A percentile compares a stretch with the other conserved stretches of the same genome.
Evolutionary conservation across 768 basidiomycete species (phyloP).

Genomic region (Cystofilobasidium capitatum): DNA sequence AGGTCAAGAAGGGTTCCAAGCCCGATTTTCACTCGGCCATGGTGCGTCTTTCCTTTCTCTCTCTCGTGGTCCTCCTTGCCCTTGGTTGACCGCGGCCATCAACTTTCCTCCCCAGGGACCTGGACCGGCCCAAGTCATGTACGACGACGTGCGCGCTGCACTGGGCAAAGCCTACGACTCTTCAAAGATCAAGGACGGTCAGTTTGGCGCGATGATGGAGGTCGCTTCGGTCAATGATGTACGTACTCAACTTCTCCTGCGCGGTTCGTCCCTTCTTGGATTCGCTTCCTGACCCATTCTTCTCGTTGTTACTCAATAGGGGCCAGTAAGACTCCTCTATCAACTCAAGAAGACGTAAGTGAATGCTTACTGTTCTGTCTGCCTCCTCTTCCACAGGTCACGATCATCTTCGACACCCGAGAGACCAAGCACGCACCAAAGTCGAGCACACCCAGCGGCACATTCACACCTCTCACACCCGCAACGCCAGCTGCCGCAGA

Average conservation of each 20-base stretch:
- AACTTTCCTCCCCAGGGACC: conserved; percentile 6
- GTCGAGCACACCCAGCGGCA: background rate
- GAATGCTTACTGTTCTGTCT: too few species aligned
- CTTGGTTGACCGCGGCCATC: background rate
- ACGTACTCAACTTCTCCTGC: conserved; percentile 29
- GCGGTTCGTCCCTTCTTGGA: background rate
- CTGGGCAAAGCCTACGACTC: conserved; percentile 58
- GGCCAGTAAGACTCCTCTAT: background rate
- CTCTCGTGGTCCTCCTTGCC: background rate
- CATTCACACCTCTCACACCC: too few species aligned
- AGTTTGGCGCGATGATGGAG: conserved; percentile 93
- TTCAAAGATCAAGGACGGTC: conserved; percentile 83
- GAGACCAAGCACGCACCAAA: background rate
- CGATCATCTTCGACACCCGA: conserved; percentile 15
- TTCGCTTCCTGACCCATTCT: background rate
- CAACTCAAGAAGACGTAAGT: too few species aligned
- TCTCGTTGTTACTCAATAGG: background rate
- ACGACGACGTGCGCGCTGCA: conserved; percentile 60
- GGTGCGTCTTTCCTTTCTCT: conserved; percentile 46
- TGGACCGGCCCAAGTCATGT: conserved; percentile 46
- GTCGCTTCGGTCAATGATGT: conserved; percentile 82
- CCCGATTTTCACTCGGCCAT: conserved; percentile 90
- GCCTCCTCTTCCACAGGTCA: conserved; percentile 4
- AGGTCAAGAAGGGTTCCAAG: conserved; percentile 76
- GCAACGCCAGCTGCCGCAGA: too few species aligned